phyloP scores from a whole-genome alignment of 805 yeast genomes.

The Candida xiaguanensis region DNA sequence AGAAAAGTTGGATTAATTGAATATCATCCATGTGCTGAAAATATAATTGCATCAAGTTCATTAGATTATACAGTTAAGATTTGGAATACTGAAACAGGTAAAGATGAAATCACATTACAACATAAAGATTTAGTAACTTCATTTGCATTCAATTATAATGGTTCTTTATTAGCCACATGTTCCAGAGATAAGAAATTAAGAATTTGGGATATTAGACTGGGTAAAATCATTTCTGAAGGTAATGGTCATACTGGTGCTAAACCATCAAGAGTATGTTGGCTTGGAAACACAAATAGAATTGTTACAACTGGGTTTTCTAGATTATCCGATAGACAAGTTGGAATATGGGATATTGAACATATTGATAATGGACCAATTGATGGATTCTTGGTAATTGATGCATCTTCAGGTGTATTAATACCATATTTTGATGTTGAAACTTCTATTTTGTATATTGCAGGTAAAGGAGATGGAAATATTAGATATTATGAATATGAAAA shows the following conservation, averaged over 20 bases:
- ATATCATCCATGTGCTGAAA: conserved; percentile 84
- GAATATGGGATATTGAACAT: conserved; percentile 82
- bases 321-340: conserved; percentile 91
- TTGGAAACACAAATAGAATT: conserved; percentile 80
- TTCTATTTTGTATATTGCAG: conserved; percentile 81
- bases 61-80: conserved; percentile 87
- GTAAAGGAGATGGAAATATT: conserved; percentile 97
- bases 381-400: conserved; percentile 81
- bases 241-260: conserved; percentile 92
- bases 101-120: conserved; percentile 65
- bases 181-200: conserved; percentile 87
- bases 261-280: conserved; percentile 83
- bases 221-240: conserved; percentile 75
- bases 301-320: conserved; percentile 94
- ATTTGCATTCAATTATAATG: conserved; percentile 86
- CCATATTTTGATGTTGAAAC: conserved; percentile 86
- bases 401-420: conserved; percentile 90
- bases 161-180: conserved; percentile 80
- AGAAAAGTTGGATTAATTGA: conserved; percentile 91
- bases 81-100: conserved; percentile 82
- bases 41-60: conserved; percentile 86
- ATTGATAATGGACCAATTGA: conserved; percentile 81
- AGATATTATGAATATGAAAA: conserved; percentile 88
- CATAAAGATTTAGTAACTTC: conserved; percentile 94
- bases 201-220: conserved; percentile 85